Conservation (phyloP, 345 rosid genomes). For the Gossypium longicalyx region DNA sequence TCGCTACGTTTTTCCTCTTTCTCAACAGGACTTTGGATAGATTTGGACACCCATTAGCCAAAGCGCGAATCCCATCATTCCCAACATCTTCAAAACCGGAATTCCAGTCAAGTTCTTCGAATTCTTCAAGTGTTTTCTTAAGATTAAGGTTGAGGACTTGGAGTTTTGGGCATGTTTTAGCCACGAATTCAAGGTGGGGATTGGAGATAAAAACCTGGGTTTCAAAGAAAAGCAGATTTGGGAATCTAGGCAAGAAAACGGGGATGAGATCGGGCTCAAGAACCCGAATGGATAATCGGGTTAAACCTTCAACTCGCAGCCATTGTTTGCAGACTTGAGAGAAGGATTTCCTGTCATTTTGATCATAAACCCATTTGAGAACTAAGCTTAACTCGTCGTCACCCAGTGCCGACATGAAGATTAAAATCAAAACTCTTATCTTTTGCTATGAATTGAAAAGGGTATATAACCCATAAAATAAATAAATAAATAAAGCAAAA, state of each 20-base stretch:
- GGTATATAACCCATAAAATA: neutral
- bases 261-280: constrained; percentile 30
- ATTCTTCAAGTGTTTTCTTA: constrained; percentile 4
- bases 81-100: constrained; percentile 22
- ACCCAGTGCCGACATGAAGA: constrained; percentile 27
- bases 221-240: constrained; percentile 29
- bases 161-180: constrained; percentile 32
- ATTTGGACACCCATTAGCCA: constrained; percentile 33
- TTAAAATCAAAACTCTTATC: neutral
- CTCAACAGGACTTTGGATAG: constrained; percentile 28
- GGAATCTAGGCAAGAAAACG: constrained; percentile 40
- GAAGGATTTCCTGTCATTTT: constrained; percentile 26
- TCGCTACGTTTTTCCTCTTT: constrained; percentile 31
- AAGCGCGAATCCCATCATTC: constrained; percentile 24
- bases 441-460: neutral
- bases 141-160: constrained; percentile 29
- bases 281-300: constrained; percentile 36
- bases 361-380: constrained; percentile 24
- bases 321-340: constrained; percentile 44
- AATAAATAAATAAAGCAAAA: neutral
- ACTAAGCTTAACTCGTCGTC: constrained; percentile 41
- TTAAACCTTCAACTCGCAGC: constrained; percentile 38
- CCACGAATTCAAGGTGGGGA: constrained; percentile 31
- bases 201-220: constrained; percentile 15
- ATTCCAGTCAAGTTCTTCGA: neutral